Evolutionary conservation across 331 rosid species (phyloP).

Genomic region (Malus hybrid): DNA sequence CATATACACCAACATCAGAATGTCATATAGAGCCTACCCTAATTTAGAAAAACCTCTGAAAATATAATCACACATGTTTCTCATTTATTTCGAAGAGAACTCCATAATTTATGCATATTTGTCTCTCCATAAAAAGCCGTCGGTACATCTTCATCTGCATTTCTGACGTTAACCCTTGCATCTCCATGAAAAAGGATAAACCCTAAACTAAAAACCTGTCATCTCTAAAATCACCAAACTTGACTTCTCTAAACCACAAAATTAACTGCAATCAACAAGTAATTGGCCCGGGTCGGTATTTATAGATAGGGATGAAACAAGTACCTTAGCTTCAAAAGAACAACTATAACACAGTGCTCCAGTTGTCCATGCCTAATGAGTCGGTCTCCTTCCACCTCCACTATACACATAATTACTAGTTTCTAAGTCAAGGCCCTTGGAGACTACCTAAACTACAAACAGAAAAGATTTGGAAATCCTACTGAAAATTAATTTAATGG

Average conservation of each 20-base stretch:
- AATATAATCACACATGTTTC: conserved; percentile 6
- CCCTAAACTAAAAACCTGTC: conserved; percentile 24
- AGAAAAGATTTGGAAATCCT: conserved; percentile 25
- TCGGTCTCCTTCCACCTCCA: conserved; percentile 27
- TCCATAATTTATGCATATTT: conserved; percentile 19
- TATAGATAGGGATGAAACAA: conserved; percentile 18
- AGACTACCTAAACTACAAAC: conserved; percentile 34
- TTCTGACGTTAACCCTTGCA: conserved; percentile 18
- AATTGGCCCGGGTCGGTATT: conserved; percentile 4
- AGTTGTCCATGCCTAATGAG: conserved; percentile 33
- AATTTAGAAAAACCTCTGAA: conserved; percentile 14
- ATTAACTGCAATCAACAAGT: conserved; percentile 15
- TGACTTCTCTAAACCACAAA: conserved; percentile 21
- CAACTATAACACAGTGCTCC: conserved; percentile 35
- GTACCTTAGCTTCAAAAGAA: conserved; percentile 12
- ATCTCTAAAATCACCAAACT: conserved; percentile 30
- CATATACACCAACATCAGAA: not conserved
- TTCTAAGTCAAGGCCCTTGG: conserved; percentile 21
- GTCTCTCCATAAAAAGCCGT: conserved; percentile 22
- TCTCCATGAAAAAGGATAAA: conserved; percentile 28
- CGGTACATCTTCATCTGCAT: conserved; percentile 24
- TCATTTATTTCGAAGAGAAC: conserved; percentile 14
- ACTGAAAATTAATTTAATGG: conserved; percentile 1
- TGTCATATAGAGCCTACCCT: conserved; percentile 5
- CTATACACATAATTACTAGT: conserved; percentile 17